Conservation (phyloP, 169 alveolate species). For the Cryptosporidium sp. region DNA sequence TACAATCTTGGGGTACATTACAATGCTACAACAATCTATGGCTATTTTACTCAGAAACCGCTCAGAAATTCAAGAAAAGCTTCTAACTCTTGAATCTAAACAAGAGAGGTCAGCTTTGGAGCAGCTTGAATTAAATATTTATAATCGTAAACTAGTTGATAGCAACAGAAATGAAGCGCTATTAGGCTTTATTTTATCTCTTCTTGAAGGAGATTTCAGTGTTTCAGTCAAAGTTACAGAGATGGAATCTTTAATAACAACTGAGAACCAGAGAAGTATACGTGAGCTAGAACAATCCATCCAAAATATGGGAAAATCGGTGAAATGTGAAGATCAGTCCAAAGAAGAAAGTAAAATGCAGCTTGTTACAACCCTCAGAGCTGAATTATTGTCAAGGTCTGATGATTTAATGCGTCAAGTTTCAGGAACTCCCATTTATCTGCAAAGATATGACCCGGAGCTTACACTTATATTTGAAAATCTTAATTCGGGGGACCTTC, state of each 20-base stretch:
- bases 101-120: not conserved
- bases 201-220: not conserved
- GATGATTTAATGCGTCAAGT: not conserved
- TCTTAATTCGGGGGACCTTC: not conserved
- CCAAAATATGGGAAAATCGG: not conserved
- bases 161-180: not conserved
- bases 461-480: not conserved
- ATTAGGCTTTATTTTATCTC: not conserved
- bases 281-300: not conserved
- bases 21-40: not conserved
- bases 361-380: not conserved
- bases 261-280: not conserved
- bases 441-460: not conserved
- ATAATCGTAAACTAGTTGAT: not conserved
- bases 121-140: constrained; percentile 4
- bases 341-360: not conserved
- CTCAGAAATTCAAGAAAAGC: not conserved
- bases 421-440: not conserved
- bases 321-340: not conserved
- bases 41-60: not conserved
- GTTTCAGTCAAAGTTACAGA: not conserved
- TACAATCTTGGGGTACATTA: not conserved
- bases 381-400: not conserved
- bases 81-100: not conserved
- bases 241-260: not conserved